Evolutionary conservation across 169 alveolate species (phyloP).

Genomic region (Plasmodium cynomolgi): DNA sequence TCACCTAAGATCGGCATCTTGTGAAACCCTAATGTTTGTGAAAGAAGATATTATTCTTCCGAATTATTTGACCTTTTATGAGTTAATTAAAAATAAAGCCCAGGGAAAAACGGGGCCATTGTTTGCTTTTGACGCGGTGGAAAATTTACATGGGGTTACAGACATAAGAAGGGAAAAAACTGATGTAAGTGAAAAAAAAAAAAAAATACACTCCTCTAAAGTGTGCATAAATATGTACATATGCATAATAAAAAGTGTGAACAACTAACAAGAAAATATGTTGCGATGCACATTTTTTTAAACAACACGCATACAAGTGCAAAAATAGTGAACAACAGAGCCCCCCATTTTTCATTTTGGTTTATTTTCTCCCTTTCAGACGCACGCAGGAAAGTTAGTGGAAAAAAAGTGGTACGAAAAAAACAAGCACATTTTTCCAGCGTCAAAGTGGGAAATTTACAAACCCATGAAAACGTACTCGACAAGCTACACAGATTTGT

Average conservation of each 20-base stretch:
- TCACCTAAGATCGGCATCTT: conserved; percentile 74
- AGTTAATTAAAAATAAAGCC: conserved; percentile 71
- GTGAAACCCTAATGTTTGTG: conserved; percentile 73
- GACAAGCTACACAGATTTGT: conserved; percentile 55
- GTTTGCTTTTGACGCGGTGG: conserved; percentile 61
- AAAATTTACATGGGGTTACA: conserved; percentile 63
- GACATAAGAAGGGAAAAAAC: conserved; percentile 64
- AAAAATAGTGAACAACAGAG: not conserved
- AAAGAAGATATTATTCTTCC: conserved; percentile 76
- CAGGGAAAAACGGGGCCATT: conserved; percentile 76
- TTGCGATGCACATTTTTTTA: not conserved
- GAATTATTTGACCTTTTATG: conserved; percentile 75
- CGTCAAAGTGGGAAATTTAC: conserved; percentile 77
- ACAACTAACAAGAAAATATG: not conserved
- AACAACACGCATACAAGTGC: not conserved
- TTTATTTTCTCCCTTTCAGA: conserved; percentile 26
- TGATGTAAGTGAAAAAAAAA: conserved; percentile 56
- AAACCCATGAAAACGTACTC: conserved; percentile 71
- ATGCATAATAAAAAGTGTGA: not conserved
- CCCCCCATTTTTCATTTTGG: not conserved
- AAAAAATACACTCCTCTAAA: not conserved
- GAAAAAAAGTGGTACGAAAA: conserved; percentile 77
- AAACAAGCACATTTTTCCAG: conserved; percentile 78
- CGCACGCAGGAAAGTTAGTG: conserved; percentile 76
- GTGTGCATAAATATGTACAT: not conserved